A percentile compares a stretch with the other conserved stretches of the same genome.
Evolutionary conservation across 495 filamentous ascomycete species (phyloP).

Genomic region (Alectoria sarmentosa): DNA sequence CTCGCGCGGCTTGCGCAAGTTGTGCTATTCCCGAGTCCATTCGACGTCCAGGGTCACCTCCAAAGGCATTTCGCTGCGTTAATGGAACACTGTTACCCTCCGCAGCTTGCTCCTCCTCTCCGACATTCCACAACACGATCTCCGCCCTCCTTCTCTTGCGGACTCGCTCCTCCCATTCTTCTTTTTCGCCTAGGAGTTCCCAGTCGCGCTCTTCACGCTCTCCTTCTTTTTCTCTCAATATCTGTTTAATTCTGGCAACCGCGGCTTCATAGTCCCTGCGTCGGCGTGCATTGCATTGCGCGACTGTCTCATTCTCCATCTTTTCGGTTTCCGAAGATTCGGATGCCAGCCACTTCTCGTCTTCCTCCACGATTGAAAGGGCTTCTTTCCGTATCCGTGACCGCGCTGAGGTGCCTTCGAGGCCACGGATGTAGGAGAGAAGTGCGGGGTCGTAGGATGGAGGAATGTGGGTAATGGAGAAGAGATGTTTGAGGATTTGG

Average conservation of each 20-base stretch:
- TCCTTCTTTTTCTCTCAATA: slow-evolving; percentile 30
- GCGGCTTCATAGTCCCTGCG: slow-evolving; percentile 50
- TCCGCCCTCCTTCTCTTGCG: slow-evolving; percentile 42
- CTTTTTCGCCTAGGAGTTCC: slow-evolving; percentile 30
- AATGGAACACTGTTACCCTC: slow-evolving; percentile 7
- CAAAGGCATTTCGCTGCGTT: not conserved
- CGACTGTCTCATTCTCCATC: slow-evolving; percentile 32
- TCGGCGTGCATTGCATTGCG: slow-evolving; percentile 29
- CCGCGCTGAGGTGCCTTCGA: slow-evolving; percentile 59
- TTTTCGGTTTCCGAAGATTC: slow-evolving; percentile 29
- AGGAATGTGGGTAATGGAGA: slow-evolving; percentile 60
- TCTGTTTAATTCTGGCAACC: slow-evolving; percentile 38
- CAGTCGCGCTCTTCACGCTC: slow-evolving; percentile 33
- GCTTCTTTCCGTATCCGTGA: slow-evolving; percentile 54
- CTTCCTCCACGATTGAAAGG: slow-evolving; percentile 43
- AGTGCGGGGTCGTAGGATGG: slow-evolving; percentile 55
- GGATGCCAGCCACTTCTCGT: slow-evolving; percentile 30
- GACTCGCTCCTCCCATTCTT: slow-evolving; percentile 35
- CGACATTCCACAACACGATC: slow-evolving; percentile 38
- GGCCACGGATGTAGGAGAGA: slow-evolving; percentile 60
- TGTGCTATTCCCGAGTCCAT: not conserved
- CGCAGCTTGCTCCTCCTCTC: slow-evolving; percentile 31
- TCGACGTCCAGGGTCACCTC: not conserved
- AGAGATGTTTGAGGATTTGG: slow-evolving; percentile 71
- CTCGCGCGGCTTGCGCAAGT: not conserved